These are phyloP conservation scores for Dujonia santamariae DNA, from an alignment of 1,139 yeast species.

Conservation along the genomic window DNA sequence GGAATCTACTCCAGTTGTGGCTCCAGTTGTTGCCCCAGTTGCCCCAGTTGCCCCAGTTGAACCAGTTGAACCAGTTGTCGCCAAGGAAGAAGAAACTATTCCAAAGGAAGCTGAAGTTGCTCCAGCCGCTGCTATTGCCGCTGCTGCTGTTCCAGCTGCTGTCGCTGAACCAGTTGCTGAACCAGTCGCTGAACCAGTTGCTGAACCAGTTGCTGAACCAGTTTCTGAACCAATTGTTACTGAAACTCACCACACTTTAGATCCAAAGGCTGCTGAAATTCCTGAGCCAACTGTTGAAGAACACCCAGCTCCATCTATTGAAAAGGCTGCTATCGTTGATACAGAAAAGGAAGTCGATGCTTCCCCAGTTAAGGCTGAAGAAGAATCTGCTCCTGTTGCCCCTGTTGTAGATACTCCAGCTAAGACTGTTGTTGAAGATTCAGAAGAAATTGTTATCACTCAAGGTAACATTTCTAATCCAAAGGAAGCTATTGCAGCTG, in stretches of 20 bases:
- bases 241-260: constrained; percentile 22
- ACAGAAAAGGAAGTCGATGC: constrained; percentile 27
- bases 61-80: constrained; percentile 10
- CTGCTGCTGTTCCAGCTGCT: constrained; percentile 9
- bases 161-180: constrained; percentile 4
- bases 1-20: constrained; percentile 48
- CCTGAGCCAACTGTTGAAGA: constrained; percentile 8
- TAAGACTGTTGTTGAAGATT: constrained; percentile 17
- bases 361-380: constrained; percentile 14
- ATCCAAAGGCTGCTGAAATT: constrained; percentile 21
- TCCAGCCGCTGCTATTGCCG: constrained; percentile 5
- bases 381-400: constrained; percentile 10
- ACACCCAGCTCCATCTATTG: constrained; percentile 10
- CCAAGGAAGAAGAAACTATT: constrained; percentile 5
- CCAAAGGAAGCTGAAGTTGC: constrained; percentile 6
- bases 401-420: constrained; percentile 8
- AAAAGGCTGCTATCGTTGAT: constrained; percentile 8
- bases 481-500: constrained; percentile 36
- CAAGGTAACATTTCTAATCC: constrained; percentile 32
- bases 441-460: constrained; percentile 38
- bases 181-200: constrained; percentile 9
- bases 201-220: constrained; percentile 9
- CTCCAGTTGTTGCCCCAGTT: constrained; percentile 54
- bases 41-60: constrained; percentile 10
- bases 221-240: constrained; percentile 15